Evolutionary conservation across 1,284 basidiomycete species (phyloP).

Genomic region (Pyrrhoderma noxium): DNA sequence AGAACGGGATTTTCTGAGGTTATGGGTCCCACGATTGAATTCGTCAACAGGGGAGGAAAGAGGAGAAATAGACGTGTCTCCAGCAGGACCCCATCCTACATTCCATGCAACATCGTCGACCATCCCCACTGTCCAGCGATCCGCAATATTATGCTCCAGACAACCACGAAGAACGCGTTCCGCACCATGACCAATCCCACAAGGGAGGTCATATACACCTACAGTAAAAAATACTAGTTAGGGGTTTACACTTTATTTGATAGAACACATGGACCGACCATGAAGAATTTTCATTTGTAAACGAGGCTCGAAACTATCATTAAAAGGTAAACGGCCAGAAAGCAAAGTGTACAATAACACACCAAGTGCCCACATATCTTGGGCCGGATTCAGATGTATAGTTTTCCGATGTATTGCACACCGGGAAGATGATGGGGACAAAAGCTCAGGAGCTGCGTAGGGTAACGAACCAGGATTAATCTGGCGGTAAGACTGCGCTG

Average conservation of each 20-base stretch:
- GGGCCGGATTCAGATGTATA: slow-evolving; percentile 50
- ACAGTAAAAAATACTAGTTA: slow-evolving; percentile 16
- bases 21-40: background rate
- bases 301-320: slow-evolving; percentile 82
- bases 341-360: slow-evolving; percentile 81
- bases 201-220: slow-evolving; percentile 56
- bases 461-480: slow-evolving; percentile 84
- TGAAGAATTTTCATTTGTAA: slow-evolving; percentile 86
- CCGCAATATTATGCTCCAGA: slow-evolving; percentile 49
- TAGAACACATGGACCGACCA: slow-evolving; percentile 37
- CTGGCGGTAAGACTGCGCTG: slow-evolving; percentile 27
- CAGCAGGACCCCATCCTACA: slow-evolving; percentile 60
- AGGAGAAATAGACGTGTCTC: slow-evolving; percentile 31
- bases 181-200: slow-evolving; percentile 59
- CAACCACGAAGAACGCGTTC: slow-evolving; percentile 71
- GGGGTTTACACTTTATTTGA: slow-evolving; percentile 7
- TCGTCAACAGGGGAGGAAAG: background rate
- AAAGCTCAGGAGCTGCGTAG: slow-evolving; percentile 81
- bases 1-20: slow-evolving; percentile 5
- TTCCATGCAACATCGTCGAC: slow-evolving; percentile 77
- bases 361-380: slow-evolving; percentile 92
- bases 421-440: slow-evolving; percentile 37
- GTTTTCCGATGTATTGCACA: slow-evolving; percentile 20
- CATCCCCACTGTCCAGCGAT: slow-evolving; percentile 69
- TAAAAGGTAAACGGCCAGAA: slow-evolving; percentile 75